Base-by-base conservation (phyloP, 352 stramenopile genomes). In the Phytopythium ostracodes region DNA sequence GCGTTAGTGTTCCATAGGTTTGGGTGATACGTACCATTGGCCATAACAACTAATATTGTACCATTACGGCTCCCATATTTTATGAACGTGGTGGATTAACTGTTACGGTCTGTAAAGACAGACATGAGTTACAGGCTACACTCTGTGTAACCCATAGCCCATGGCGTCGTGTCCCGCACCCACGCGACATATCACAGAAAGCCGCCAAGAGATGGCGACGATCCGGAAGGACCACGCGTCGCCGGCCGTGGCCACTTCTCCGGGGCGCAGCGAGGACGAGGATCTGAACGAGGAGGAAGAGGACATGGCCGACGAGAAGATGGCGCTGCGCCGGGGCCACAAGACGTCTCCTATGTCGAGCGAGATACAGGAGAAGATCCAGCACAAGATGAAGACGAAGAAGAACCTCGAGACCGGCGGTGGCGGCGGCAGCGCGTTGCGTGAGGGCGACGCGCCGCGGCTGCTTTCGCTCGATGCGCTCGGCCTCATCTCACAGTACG, bases 401-500 rank as follows among this genome's bases (percentile, higher is more conserved):
- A 33, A 33, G 38, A 55, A 66, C 22, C 40, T 65, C 36, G 60
- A 63, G 31, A 33, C 22, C 38, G 43, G 25, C 22, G 51, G 43
- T 18, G 65, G 60, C 53, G 69, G 68, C n/a, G 52, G 38, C 20
- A 64, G 60, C 46, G 66, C 73, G 5, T 58, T 85, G 18, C 76
- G 76, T 20, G 56, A 71, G 15, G 76, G 76, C 0, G 64, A 64
- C 1, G 71, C 70, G 2, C 73, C 70, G 6, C 38, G 38, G 2
- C 56, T 83, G 22, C 46, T 72, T 17, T 83, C 73, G 9, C 58
- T 59, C 27, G 75, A 82, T 54, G 62, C 61, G 24, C 46, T 80
- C 29, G 75, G 72, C 6, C 66, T 87, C 17, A 46, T 87, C 15
- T 59, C 65, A 2, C 77, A 87, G 53, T 87, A 87, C 27, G 74